Evolutionary conservation across 192 early-diverging fungal genomes (phyloP).

Genomic region (Entophlyctis luteolus): DNA sequence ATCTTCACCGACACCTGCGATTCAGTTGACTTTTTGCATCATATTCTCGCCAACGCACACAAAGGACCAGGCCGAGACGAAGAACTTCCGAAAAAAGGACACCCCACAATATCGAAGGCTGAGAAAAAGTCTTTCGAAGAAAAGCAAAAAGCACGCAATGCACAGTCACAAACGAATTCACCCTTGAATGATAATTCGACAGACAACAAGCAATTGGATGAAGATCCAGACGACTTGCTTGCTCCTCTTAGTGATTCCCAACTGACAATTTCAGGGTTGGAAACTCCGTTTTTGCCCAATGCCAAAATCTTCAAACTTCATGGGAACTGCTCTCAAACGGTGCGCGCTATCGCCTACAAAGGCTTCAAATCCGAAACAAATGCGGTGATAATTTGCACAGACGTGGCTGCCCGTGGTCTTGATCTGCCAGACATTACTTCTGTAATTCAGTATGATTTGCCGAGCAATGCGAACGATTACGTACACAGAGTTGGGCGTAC

Average conservation of each 20-base stretch:
- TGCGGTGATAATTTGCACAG: conserved; percentile 87
- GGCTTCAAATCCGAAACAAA: conserved; percentile 56
- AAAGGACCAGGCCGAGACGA: conserved; percentile 42
- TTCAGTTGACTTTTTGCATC: conserved; percentile 92
- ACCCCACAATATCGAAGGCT: background rate
- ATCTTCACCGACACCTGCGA: conserved; percentile 93
- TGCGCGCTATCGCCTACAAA: conserved; percentile 70
- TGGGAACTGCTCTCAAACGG: conserved; percentile 78
- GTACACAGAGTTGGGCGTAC: conserved; percentile 97
- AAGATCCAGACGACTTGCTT: background rate
- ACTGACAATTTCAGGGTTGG: conserved; percentile 35
- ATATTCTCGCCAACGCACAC: conserved; percentile 66
- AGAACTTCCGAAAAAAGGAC: conserved; percentile 33
- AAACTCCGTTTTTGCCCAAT: conserved; percentile 63
- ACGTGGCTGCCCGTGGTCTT: conserved; percentile 95
- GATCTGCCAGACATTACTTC: conserved; percentile 89
- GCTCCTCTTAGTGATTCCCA: conserved; percentile 21
- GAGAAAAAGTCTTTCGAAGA: background rate
- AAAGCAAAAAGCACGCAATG: conserved; percentile 7
- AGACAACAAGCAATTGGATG: conserved; percentile 6
- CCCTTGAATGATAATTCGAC: background rate
- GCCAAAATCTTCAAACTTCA: conserved; percentile 79
- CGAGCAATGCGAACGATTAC: conserved; percentile 89
- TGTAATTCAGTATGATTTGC: conserved; percentile 96
- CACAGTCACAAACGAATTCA: background rate